A percentile compares a stretch with the other conserved stretches of the same genome.
Evolutionary conservation across 805 yeast species (phyloP).

Genomic region (Yarrowia sp.): DNA sequence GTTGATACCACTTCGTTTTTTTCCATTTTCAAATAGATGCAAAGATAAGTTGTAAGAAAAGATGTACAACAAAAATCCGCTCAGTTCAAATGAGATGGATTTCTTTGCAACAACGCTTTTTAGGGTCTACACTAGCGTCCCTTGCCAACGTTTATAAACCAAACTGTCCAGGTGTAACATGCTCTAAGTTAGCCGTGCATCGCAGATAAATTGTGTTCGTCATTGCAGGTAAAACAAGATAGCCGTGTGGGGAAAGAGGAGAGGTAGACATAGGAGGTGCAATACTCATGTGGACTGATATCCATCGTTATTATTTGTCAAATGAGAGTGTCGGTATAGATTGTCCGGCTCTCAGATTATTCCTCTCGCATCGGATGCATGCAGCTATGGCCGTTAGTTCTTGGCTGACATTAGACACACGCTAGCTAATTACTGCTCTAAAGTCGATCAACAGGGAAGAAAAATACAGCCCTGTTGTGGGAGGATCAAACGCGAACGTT

Average conservation of each 20-base stretch:
- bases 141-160: neutral
- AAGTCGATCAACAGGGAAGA: no score
- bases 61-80: neutral
- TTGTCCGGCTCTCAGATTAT: neutral
- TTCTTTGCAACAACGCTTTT: neutral
- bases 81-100: slow-evolving; percentile 24
- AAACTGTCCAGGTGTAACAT: neutral
- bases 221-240: slow-evolving; percentile 1
- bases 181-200: slow-evolving; percentile 5
- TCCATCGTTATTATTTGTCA: neutral
- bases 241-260: slow-evolving; percentile 21
- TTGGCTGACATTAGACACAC: neutral
- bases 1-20: slow-evolving; percentile 1
- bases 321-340: neutral
- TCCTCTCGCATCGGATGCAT: neutral
- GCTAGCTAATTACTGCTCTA: neutral
- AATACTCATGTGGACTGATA: slow-evolving; percentile 9
- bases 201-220: neutral
- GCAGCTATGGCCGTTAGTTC: neutral
- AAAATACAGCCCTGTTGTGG: neutral
- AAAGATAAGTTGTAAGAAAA: neutral
- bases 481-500: neutral
- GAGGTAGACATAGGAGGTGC: slow-evolving; percentile 2
- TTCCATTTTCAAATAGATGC: neutral
- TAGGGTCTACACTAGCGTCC: slow-evolving; percentile 3